Evolutionary conservation across 805 yeast species (phyloP), one percentile per base, ranked within the genome.

Genomic region (Candida lessepsii): DNA sequence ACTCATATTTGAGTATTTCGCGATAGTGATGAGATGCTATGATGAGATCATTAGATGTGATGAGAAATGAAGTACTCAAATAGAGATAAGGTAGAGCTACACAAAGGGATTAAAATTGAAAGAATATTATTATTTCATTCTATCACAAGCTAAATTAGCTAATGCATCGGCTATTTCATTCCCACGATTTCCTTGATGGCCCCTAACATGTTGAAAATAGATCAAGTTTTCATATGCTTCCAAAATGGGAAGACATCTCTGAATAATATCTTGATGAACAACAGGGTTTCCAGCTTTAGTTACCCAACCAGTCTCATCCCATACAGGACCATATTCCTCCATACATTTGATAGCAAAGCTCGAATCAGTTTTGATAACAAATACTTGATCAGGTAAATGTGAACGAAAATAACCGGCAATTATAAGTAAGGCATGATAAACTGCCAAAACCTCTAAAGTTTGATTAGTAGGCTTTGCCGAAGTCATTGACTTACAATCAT

Each of bases 371-470:
- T 65, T 58, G 10, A 89, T 79, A 3, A 54, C 59, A 24, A 30
- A 40, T n/a, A 10, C 10, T n/a, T 10, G 6, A 19, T 30, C 33
- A 6, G n/a, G n/a, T n/a, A n/a, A n/a, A n/a, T n/a, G n/a, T n/a
- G n/a, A n/a, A n/a, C n/a, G n/a, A n/a, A n/a, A n/a, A n/a, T n/a
- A n/a, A n/a, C n/a, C n/a, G n/a, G n/a, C n/a, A n/a, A n/a, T n/a
- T n/a, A n/a, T n/a, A n/a, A n/a, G n/a, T 42, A 84, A 53, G 0
- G 93, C 95, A 23, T 67, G 67, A 5, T 61, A 54, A 13, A 85
- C 70, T 0, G 95, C 96, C 9, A 64, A 58, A 9, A 90, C 71
- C 59, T 90, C 97, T 1, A 95, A 95, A 29, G 86, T 63, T 48
- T 86, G 90, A 51, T 88, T 89, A 1, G 96, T 86, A 25, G 81